Percentiles rank a stretch among this genome's conserved stretches.
Conservation (phyloP, 805 yeast genomes). For the Candida maesae region DNA sequence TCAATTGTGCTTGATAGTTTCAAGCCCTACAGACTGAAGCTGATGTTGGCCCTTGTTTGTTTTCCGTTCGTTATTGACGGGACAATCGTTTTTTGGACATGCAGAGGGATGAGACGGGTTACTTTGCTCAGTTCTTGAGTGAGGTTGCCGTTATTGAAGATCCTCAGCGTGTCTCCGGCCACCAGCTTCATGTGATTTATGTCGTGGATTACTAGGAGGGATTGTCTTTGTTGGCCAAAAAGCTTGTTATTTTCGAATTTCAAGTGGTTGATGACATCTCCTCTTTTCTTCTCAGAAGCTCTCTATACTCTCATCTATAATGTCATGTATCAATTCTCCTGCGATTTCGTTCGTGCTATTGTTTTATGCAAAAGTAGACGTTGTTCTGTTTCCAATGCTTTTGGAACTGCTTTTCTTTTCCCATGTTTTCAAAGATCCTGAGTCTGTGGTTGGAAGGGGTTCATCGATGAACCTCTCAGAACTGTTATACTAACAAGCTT, state of each 20-base stretch:
- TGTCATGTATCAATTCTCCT: conserved; percentile 1
- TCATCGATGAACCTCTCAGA: too few species aligned
- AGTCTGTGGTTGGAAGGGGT: background rate
- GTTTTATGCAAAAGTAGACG: too few species aligned
- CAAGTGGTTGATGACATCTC: background rate
- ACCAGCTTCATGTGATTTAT: background rate
- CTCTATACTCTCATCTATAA: conserved; percentile 9
- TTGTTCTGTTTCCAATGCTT: background rate
- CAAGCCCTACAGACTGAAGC: background rate
- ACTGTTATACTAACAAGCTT: conserved; percentile 28
- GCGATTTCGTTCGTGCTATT: background rate
- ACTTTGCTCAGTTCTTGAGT: background rate
- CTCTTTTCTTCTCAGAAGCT: background rate
- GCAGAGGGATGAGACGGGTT: background rate
- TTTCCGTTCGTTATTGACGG: conserved; percentile 1
- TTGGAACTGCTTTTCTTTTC: too few species aligned
- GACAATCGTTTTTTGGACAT: background rate
- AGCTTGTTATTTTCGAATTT: too few species aligned
- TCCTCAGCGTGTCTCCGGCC: background rate
- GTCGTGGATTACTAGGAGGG: background rate
- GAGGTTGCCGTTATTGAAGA: background rate
- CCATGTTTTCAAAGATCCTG: conserved; percentile 1
- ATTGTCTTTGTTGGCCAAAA: background rate
- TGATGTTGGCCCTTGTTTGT: background rate
- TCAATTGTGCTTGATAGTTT: background rate